These are phyloP conservation scores for Mesembryanthemum crystallinum DNA, from an alignment of 148 eudicot genomes.

Conservation along the genomic window DNA sequence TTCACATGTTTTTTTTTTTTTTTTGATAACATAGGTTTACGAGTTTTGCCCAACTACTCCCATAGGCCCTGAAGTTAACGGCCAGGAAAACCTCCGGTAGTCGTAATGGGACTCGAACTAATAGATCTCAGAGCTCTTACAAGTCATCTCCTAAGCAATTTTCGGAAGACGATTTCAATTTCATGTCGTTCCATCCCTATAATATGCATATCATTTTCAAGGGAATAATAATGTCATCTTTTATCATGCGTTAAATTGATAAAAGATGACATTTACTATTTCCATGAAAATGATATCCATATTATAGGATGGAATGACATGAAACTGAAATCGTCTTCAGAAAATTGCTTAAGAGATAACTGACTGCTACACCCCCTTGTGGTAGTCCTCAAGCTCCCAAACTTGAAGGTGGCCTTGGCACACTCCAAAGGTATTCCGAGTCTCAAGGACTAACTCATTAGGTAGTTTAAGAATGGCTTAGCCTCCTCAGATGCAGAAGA, in stretches of 20 bases:
- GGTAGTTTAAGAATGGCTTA: background rate
- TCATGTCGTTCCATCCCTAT: background rate
- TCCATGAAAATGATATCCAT: background rate
- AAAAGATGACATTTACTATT: background rate
- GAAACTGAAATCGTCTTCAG: background rate
- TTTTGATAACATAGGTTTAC: too few species aligned
- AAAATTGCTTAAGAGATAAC: background rate
- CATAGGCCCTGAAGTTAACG: too few species aligned
- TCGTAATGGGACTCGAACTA: too few species aligned
- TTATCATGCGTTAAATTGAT: background rate
- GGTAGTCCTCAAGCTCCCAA: conserved; percentile 14
- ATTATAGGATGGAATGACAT: background rate
- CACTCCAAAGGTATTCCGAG: background rate
- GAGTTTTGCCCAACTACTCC: too few species aligned
- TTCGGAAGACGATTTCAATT: background rate
- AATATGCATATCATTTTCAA: background rate
- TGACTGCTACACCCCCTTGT: background rate
- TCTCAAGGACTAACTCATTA: background rate
- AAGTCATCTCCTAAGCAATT: background rate
- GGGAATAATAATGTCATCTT: background rate
- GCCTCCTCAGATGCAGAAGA: background rate
- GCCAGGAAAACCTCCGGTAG: too few species aligned
- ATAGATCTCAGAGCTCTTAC: too few species aligned
- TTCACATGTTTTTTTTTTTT: too few species aligned
- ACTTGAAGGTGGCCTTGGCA: background rate